Percentiles rank a stretch among this genome's conserved stretches.
These are phyloP conservation scores for Thelonectria rubi DNA, from an alignment of 2,329 filamentous ascomycete species.

Conservation along the genomic window DNA sequence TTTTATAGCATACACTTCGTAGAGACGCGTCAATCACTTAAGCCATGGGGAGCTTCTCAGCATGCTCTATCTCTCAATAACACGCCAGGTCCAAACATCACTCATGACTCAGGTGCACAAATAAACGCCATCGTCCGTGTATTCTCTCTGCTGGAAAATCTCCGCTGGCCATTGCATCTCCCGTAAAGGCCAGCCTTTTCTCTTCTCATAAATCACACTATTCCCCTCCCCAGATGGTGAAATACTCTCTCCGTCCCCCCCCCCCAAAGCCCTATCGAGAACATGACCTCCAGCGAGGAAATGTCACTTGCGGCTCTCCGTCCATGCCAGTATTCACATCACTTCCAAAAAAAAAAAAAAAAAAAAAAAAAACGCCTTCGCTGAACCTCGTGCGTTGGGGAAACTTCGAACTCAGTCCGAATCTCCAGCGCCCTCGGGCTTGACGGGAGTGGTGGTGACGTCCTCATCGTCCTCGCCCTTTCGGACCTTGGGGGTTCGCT, in stretches of 20 bases:
- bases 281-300: background rate
- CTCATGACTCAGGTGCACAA: too few relatives aligned
- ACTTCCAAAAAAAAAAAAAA: slow-evolving; percentile 1
- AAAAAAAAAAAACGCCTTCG: background rate
- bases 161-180: too few relatives aligned
- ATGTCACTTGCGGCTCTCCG: background rate
- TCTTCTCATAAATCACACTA: background rate
- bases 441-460: slow-evolving; percentile 19
- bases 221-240: background rate
- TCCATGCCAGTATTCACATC: background rate
- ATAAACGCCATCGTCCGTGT: too few relatives aligned
- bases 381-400: too few relatives aligned
- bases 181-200: background rate
- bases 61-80: too few relatives aligned
- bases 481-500: slow-evolving; percentile 29
- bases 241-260: background rate
- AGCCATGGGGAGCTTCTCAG: too few relatives aligned
- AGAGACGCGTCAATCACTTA: too few relatives aligned
- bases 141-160: too few relatives aligned
- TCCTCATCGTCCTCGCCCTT: slow-evolving; percentile 31
- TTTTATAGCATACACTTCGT: too few relatives aligned
- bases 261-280: too few relatives aligned
- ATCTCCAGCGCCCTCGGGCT: slow-evolving; percentile 20
- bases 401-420: background rate
- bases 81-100: too few relatives aligned